These are phyloP conservation scores for Colletotrichum simmondsii DNA, from an alignment of 2,329 filamentous ascomycete genomes.

Conservation along the genomic window DNA sequence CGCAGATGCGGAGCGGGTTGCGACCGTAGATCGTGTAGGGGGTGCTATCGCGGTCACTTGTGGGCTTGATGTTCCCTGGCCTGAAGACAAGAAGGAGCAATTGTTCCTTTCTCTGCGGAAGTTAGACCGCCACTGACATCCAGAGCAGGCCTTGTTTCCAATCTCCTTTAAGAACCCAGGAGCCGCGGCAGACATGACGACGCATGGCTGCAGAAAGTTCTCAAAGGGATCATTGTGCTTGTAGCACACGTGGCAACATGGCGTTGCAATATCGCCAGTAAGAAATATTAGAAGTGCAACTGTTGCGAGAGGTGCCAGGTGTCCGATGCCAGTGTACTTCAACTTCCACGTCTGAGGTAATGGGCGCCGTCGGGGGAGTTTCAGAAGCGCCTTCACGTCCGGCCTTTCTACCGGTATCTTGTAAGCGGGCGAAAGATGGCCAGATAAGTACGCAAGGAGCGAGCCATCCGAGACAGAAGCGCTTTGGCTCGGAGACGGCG, in stretches of 20 bases:
- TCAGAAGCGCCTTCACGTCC: slow-evolving; percentile 20
- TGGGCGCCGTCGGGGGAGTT: slow-evolving; percentile 10
- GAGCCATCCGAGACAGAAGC: not conserved
- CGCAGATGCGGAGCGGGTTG: not conserved
- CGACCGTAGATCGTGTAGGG: not conserved
- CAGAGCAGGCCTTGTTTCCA: slow-evolving; percentile 41
- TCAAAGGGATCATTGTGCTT: not conserved
- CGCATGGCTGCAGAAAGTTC: slow-evolving; percentile 36
- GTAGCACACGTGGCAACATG: slow-evolving; percentile 5
- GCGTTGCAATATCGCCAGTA: slow-evolving; percentile 14
- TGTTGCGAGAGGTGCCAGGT: not conserved
- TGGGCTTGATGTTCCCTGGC: not conserved
- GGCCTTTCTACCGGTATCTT: slow-evolving; percentile 18
- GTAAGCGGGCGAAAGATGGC: not conserved
- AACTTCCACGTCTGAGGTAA: slow-evolving; percentile 3
- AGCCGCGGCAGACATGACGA: slow-evolving; percentile 40
- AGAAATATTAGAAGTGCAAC: slow-evolving; percentile 29
- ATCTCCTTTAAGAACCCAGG: slow-evolving; percentile 31
- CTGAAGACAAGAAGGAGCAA: slow-evolving; percentile 39
- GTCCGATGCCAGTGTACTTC: slow-evolving; percentile 6
- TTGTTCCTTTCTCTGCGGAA: slow-evolving; percentile 38
- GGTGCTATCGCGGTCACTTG: not conserved
- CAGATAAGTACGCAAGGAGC: not conserved
- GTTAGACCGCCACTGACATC: slow-evolving; percentile 44
- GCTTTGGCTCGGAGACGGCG: too few species aligned